phyloP scores from a whole-genome alignment of 345 rosid species.

The Eucalyptus erythrocorys region DNA sequence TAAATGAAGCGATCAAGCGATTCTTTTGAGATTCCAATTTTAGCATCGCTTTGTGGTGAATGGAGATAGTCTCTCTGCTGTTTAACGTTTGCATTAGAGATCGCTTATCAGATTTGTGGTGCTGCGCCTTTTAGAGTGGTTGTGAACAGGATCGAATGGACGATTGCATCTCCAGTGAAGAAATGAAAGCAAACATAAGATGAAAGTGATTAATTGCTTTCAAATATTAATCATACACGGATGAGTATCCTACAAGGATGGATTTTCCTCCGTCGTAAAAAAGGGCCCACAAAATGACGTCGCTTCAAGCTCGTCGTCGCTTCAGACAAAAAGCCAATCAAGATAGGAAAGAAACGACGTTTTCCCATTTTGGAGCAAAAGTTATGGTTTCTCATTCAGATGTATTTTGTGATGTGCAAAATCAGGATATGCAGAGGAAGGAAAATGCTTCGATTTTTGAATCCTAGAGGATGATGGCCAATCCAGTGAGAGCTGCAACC shows the following conservation, averaged over 20 bases:
- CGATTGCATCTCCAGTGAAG: not conserved
- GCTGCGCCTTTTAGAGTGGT: not conserved
- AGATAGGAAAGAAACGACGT: not conserved
- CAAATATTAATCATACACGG: not conserved
- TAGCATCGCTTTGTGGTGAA: not conserved
- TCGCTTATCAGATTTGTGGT: not conserved
- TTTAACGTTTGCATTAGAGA: not conserved
- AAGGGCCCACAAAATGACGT: not conserved
- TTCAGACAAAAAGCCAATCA: not conserved
- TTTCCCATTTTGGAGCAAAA: not conserved
- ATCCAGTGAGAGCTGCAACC: not conserved
- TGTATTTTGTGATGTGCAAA: not conserved
- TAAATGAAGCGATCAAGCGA: not conserved
- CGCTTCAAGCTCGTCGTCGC: not conserved
- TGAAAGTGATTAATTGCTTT: not conserved
- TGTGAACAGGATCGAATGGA: not conserved
- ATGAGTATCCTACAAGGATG: not conserved
- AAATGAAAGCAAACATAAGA: not conserved
- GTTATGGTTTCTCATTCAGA: not conserved
- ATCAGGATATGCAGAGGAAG: not conserved
- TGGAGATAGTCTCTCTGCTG: not conserved
- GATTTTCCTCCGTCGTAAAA: not conserved
- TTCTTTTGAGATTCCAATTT: not conserved
- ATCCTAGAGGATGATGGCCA: not conserved
- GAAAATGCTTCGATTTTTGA: not conserved